Conservation (phyloP, 2,329 filamentous ascomycete species). For the Stachybotrys elegans region DNA sequence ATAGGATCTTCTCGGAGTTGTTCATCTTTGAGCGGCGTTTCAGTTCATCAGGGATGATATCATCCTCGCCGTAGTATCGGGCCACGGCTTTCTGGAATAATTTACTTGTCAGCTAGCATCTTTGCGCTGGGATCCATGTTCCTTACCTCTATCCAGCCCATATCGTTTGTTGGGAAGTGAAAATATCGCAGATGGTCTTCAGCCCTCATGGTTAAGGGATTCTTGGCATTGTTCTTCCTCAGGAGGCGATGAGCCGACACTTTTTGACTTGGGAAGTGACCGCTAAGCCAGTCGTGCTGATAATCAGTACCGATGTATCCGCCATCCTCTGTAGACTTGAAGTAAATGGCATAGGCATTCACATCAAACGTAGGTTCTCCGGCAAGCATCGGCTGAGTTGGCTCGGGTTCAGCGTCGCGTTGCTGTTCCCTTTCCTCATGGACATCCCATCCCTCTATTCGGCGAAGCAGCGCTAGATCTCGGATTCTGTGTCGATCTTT, state of each 20-base stretch:
- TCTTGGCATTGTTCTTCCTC: not conserved
- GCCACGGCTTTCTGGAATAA: conserved; percentile 20
- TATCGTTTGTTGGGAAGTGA: conserved; percentile 27
- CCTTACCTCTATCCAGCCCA: conserved; percentile 15
- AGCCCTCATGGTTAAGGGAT: not conserved
- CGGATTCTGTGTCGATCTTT: not conserved
- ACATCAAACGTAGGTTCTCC: not conserved
- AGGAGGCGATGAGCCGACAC: not conserved
- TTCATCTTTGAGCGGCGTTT: conserved; percentile 7
- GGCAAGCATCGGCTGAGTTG: not conserved
- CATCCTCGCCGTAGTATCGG: conserved; percentile 19
- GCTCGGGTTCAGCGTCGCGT: not conserved
- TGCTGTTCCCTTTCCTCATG: not conserved
- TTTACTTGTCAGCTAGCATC: not conserved
- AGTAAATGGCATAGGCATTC: not conserved
- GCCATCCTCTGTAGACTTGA: not conserved
- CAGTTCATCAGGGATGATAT: conserved; percentile 5
- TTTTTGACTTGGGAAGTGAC: not conserved
- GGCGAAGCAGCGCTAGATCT: not conserved
- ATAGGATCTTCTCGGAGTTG: conserved; percentile 18
- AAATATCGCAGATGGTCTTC: conserved; percentile 14
- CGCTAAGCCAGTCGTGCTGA: not conserved
- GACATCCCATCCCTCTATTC: not conserved
- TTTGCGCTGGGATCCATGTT: not conserved
- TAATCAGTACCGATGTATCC: not conserved